Evolutionary conservation across 1,284 basidiomycete genomes (phyloP), one percentile per base, ranked within the genome.

Genomic region (Wallemia mellicola): DNA sequence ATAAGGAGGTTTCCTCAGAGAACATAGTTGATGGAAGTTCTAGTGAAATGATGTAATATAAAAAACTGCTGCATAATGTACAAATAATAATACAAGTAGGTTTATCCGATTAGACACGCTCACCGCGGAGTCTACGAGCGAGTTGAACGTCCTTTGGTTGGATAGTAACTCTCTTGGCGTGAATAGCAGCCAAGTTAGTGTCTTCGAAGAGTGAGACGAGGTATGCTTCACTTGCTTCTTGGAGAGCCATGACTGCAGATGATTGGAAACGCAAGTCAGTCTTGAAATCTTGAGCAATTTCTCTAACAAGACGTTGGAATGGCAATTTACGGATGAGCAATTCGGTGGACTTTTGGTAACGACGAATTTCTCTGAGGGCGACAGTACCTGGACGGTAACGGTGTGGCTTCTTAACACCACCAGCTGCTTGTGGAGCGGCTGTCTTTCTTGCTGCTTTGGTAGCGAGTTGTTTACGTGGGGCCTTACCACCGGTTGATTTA

Each of bases 261-360:
- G 78, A 82, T 72, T 81, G 79, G 77, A 81, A 81, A 61, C 79
- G 78, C 60, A 81, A 66, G 71, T 79, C 63, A 61, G 82, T 83
- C 71, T 63, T 64, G 57, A 25, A 79, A 68, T 81, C 78, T 69
- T 80, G 79, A 25, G 77, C 77, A 64, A 78, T 81, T 69, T 81
- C 80, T 70, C 80, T 81, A 63, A 88, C 84, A 60, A 88, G 79
- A 64, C 86, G 79, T 73, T 91, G 85, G 82, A 89, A 89, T 61
- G 86, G 86, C 60, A 88, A 79, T 73, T 88, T 91, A 67, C 87
- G 79, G 71, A 89, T 89, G 62, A 91, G 78, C 64, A 91, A 75
- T 73, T 67, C 64, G 70, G 71, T 38, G 1, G 26, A 27, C 71
- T 72, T 71, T 68, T 76, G 74, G 73, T 76, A 76, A 65, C 74